phyloP scores from a whole-genome alignment of 306 rosid species.

The Quercus berberidifolia region DNA sequence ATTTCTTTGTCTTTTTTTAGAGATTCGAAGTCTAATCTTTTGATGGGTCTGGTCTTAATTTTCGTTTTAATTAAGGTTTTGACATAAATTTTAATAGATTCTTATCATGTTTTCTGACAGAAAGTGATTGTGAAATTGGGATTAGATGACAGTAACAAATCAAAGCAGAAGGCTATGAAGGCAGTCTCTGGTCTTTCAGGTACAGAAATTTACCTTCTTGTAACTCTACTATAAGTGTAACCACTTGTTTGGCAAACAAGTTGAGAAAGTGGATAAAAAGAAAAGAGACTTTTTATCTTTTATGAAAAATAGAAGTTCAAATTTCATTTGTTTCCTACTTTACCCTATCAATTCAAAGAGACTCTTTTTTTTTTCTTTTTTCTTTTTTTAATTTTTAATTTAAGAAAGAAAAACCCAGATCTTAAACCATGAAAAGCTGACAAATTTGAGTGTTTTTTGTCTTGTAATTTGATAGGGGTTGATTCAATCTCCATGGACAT shows the following conservation, averaged over 20 bases:
- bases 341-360: too few species aligned
- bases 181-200: constrained; percentile 67
- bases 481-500: constrained; percentile 62
- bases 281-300: background rate
- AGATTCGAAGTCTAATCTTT: background rate
- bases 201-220: constrained; percentile 8
- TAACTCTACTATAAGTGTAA: background rate
- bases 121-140: constrained; percentile 55
- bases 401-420: background rate
- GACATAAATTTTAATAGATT: background rate
- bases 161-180: constrained; percentile 58
- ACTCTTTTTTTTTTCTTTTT: background rate
- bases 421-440: background rate
- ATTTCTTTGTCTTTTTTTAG: too few species aligned
- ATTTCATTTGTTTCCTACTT: too few species aligned
- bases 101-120: constrained; percentile 33
- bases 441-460: background rate
- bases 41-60: background rate
- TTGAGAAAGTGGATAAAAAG: background rate
- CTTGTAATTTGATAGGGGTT: constrained; percentile 44
- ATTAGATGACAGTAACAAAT: constrained; percentile 30
- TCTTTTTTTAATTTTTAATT: background rate
- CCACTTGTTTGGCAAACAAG: background rate
- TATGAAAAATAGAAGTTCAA: too few species aligned
- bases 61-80: background rate